Evolutionary conservation across 1,139 yeast genomes (phyloP), one percentile per base, ranked within the genome.

Genomic region (Kodamaea derodonti): DNA sequence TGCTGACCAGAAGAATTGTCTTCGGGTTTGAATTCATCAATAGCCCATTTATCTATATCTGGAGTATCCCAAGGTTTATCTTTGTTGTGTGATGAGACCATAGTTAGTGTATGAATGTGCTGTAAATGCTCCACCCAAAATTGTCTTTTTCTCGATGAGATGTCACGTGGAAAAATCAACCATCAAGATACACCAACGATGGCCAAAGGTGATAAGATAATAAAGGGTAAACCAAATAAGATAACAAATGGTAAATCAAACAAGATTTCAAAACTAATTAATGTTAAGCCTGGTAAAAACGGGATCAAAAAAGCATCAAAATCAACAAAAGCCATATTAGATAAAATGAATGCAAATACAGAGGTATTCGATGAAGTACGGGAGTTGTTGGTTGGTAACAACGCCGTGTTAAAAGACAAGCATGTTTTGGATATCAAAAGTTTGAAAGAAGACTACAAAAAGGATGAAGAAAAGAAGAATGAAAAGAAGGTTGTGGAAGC

Each of bases 21-120:
- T 51, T 87, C 97, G 1, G 88, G 88, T 49, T 75, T 84, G 68
- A 92, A 92, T 42, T 88, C 95, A 25, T 88, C 95, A 29, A 81
- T 70, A 45, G 75, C 69, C 99, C 99, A 92, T 58, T 92, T 90
- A 56, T 92, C 96, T 43, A 92, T 82, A 51, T 88, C 97, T 18
- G 85, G 87, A 11, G 96, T 88, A 56, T 92, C 97, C 97, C 98
- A 90, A 36, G 97, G 97, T 61, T 92, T 92, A 51, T 90, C 97
- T 56, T 80, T 84, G 59, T 90, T 85, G 60, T 90, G 92, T 37
- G 95, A 84, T 3, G 96, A 87, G 23, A 84, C 88, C 97, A 92
- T 90, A n/a, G n/a, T n/a, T n/a, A n/a, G n/a, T n/a, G n/a, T n/a
- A n/a, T n/a, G n/a, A n/a, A n/a, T n/a, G n/a, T n/a, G n/a, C n/a